A percentile compares a stretch with the other conserved stretches of the same genome.
phyloP scores from a whole-genome alignment of 2,329 filamentous ascomycete genomes.

The Cyphellophora europaea region DNA sequence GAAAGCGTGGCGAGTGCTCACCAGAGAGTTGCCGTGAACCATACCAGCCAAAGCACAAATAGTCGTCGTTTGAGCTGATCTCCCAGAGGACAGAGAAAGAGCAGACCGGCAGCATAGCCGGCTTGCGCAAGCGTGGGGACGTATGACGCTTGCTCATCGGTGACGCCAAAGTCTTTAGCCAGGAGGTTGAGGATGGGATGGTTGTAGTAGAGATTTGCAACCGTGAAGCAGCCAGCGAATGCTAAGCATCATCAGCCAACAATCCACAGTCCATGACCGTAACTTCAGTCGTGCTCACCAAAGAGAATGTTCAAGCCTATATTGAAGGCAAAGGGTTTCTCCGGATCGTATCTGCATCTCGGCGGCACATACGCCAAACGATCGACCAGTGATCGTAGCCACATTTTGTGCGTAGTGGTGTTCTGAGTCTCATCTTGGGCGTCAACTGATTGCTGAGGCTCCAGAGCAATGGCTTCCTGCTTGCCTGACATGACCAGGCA shows the following conservation, averaged over 20 bases:
- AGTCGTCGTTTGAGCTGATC: conserved; percentile 59
- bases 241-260: no score
- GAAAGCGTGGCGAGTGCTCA: no score
- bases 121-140: conserved; percentile 72
- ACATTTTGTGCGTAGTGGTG: no score
- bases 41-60: conserved; percentile 56
- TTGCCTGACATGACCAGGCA: no score
- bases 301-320: conserved; percentile 22
- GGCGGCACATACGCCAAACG: conserved; percentile 19
- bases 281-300: conserved; percentile 21
- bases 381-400: background rate
- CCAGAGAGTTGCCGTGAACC: conserved; percentile 59
- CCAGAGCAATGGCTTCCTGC: no score
- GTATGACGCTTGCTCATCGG: conserved; percentile 55
- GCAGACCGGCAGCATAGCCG: conserved; percentile 64
- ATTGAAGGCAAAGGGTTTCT: conserved; percentile 20
- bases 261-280: no score
- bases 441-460: no score
- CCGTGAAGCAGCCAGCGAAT: conserved; percentile 51
- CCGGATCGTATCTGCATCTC: conserved; percentile 21
- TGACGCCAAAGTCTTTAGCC: conserved; percentile 60
- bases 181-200: conserved; percentile 72
- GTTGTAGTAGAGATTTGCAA: conserved; percentile 61
- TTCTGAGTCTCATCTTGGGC: no score
- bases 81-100: conserved; percentile 68